Percentiles rank a stretch among this genome's conserved stretches.
These are phyloP conservation scores for Coleophoma crateriformis DNA, from an alignment of 2,329 filamentous ascomycete species.

Conservation along the genomic window DNA sequence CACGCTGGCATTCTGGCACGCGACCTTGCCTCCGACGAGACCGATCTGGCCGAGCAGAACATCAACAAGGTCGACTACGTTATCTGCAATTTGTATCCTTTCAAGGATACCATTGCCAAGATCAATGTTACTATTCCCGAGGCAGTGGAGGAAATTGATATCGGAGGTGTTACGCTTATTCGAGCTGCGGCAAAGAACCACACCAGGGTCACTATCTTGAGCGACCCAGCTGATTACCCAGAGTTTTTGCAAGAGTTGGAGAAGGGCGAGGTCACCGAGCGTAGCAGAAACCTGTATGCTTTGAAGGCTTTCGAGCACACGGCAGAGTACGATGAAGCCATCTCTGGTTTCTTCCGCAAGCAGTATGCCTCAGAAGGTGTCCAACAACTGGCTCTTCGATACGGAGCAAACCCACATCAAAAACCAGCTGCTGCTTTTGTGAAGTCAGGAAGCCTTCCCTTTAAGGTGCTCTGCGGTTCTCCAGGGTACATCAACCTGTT, in stretches of 20 bases:
- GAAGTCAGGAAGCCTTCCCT: constrained; percentile 71
- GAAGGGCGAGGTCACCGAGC: constrained; percentile 78
- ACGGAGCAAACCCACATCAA: constrained; percentile 97
- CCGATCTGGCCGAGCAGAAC: constrained; percentile 91
- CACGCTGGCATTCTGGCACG: constrained; percentile 82
- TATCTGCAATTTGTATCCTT: constrained; percentile 98
- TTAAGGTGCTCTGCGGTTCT: constrained; percentile 84
- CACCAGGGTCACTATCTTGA: constrained; percentile 88
- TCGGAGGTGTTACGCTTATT: constrained; percentile 93
- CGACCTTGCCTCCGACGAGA: constrained; percentile 90
- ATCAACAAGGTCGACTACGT: constrained; percentile 94
- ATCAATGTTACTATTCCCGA: constrained; percentile 95
- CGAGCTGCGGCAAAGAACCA: constrained; percentile 98
- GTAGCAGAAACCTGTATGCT: constrained; percentile 81
- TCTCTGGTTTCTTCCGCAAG: constrained; percentile 96
- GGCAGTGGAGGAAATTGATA: constrained; percentile 98
- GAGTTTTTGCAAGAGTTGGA: constrained; percentile 90
- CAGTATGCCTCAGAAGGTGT: constrained; percentile 83
- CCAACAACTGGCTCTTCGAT: constrained; percentile 82
- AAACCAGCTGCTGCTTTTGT: constrained; percentile 88
- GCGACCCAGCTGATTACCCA: constrained; percentile 88
- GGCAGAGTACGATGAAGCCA: constrained; percentile 91
- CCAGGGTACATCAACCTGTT: constrained; percentile 98
- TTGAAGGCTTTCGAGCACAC: constrained; percentile 99
- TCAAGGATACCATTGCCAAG: constrained; percentile 97